phyloP scores from a whole-genome alignment of 2,329 filamentous ascomycete species.

The Penicillium sp. region DNA sequence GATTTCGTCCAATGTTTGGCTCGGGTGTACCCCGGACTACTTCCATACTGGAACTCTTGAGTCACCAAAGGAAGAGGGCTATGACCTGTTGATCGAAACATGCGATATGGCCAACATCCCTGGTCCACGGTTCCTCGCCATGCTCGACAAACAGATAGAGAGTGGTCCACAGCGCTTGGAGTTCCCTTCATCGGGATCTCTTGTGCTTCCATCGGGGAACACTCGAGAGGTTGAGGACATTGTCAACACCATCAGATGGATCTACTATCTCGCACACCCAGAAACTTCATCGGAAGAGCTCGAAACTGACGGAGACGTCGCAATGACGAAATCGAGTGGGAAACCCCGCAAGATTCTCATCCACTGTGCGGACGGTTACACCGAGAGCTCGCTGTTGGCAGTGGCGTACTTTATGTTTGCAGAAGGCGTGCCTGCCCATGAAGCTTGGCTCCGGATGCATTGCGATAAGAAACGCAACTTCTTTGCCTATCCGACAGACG shows the following conservation, averaged over 20 bases:
- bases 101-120: conserved; percentile 78
- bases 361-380: conserved; percentile 94
- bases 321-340: conserved; percentile 47
- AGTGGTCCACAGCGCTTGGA: conserved; percentile 62
- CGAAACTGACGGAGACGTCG: conserved; percentile 57
- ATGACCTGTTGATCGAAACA: conserved; percentile 84
- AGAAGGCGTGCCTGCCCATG: conserved; percentile 73
- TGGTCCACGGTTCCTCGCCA: conserved; percentile 64
- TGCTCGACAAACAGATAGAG: conserved; percentile 59
- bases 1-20: conserved; percentile 84
- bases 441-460: conserved; percentile 86
- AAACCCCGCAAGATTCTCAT: conserved; percentile 72
- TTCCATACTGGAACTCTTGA: conserved; percentile 44
- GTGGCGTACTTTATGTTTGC: conserved; percentile 94
- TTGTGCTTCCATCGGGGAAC: conserved; percentile 79
- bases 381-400: conserved; percentile 83
- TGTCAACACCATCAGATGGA: conserved; percentile 84
- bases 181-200: conserved; percentile 92
- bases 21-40: conserved; percentile 80
- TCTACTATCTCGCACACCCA: conserved; percentile 78
- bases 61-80: conserved; percentile 55
- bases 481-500: conserved; percentile 91
- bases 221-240: conserved; percentile 81
- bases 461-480: conserved; percentile 82
- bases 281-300: conserved; percentile 38